Percentiles rank a stretch among this genome's conserved stretches.
phyloP scores from a whole-genome alignment of 1,284 basidiomycete species.

The Marasmius oreades region DNA sequence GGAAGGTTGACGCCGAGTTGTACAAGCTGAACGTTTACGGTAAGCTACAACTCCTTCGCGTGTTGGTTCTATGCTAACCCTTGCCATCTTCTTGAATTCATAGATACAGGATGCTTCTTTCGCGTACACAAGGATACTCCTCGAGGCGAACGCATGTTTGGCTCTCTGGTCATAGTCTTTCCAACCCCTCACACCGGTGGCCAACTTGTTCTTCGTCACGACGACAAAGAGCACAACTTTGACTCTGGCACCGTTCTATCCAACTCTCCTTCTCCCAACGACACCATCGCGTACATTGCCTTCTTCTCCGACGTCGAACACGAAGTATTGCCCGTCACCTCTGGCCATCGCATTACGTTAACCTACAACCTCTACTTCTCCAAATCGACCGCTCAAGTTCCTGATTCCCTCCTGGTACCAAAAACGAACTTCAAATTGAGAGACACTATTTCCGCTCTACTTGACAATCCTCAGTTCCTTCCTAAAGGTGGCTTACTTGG shows the following conservation, averaged over 20 bases:
- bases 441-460: slow-evolving; percentile 17
- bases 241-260: no score
- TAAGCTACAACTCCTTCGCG: slow-evolving; percentile 7
- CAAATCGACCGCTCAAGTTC: slow-evolving; percentile 8
- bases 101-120: slow-evolving; percentile 23
- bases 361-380: no score
- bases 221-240: slow-evolving; percentile 28
- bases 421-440: slow-evolving; percentile 7
- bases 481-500: slow-evolving; percentile 29
- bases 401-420: not conserved
- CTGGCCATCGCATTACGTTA: no score
- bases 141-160: no score
- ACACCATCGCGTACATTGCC: no score
- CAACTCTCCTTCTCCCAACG: no score
- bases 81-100: not conserved
- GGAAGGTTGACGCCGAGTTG: no score
- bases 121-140: no score
- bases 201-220: slow-evolving; percentile 30
- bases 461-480: slow-evolving; percentile 14
- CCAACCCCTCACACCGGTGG: slow-evolving; percentile 40
- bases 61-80: not conserved
- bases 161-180: slow-evolving; percentile 40
- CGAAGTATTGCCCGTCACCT: no score
- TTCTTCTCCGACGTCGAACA: no score
- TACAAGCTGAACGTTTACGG: slow-evolving; percentile 31